Evolutionary conservation across 2,329 filamentous ascomycete species (phyloP).

Genomic region (Aspergillus sp.): DNA sequence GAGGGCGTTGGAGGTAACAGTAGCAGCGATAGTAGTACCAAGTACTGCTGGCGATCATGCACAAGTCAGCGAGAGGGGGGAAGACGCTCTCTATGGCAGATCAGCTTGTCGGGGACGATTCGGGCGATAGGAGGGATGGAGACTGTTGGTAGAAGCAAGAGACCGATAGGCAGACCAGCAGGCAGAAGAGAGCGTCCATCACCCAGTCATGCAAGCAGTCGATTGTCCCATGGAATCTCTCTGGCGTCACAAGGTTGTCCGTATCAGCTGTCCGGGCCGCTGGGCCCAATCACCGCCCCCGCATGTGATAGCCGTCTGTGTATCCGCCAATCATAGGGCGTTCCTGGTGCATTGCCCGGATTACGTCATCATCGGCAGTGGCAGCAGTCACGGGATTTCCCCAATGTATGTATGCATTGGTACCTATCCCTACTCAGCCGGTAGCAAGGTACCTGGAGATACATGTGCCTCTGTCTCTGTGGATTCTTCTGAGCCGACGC

Average conservation of each 20-base stretch:
- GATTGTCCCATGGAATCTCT: neutral
- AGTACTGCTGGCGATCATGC: too few species aligned
- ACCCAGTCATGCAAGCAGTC: neutral
- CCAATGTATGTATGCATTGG: neutral
- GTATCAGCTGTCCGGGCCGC: conserved; percentile 18
- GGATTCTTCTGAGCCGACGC: too few species aligned
- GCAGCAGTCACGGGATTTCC: too few species aligned
- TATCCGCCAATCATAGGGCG: conserved; percentile 7
- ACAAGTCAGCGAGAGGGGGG: too few species aligned
- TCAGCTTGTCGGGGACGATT: neutral
- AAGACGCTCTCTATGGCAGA: too few species aligned
- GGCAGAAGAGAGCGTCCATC: conserved; percentile 3
- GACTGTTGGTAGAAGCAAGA: conserved; percentile 6
- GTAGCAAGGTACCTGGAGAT: neutral
- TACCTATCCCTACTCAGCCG: neutral
- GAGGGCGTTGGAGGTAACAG: too few species aligned
- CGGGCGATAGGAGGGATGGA: neutral
- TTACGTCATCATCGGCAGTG: conserved; percentile 13
- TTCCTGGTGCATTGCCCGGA: neutral
- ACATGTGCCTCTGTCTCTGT: neutral
- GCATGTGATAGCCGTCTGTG: conserved; percentile 15
- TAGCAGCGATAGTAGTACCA: too few species aligned
- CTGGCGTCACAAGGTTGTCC: conserved; percentile 23
- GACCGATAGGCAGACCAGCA: conserved; percentile 12
- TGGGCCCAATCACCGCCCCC: conserved; percentile 14